A percentile compares a stretch with the other conserved stretches of the same genome.
Conservation (phyloP, 352 stramenopile species). For the Blastocystis sp. region DNA sequence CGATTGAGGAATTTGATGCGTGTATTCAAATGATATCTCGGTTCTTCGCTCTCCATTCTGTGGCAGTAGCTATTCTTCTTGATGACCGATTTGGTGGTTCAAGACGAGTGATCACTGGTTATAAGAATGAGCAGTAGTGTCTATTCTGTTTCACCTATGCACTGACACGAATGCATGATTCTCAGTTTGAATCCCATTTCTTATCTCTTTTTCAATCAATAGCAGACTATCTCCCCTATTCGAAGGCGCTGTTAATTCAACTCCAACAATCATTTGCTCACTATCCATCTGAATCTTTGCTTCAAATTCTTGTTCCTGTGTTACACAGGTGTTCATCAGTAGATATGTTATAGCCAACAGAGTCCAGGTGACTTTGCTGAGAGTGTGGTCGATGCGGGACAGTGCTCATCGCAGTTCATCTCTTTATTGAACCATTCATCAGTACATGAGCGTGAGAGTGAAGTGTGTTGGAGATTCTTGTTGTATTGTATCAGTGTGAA, state of each 20-base stretch:
- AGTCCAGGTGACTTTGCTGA: conserved; percentile 3
- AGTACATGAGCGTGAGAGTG: background rate
- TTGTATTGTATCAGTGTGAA: background rate
- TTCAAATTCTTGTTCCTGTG: background rate
- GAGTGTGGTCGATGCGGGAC: background rate
- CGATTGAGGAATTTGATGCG: conserved; percentile 34
- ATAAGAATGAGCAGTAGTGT: background rate
- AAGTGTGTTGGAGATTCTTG: conserved; percentile 15
- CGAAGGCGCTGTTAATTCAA: background rate
- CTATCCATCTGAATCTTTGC: background rate
- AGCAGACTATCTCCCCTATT: conserved; percentile 2
- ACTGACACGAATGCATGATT: background rate
- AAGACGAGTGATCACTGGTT: background rate
- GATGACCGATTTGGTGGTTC: conserved; percentile 26
- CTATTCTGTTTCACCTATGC: background rate
- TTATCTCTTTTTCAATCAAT: background rate
- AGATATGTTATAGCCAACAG: background rate
- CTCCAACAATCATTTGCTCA: background rate
- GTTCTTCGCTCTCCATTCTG: background rate
- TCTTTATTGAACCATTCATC: conserved; percentile 6
- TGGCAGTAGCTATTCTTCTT: conserved; percentile 23
- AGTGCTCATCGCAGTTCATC: background rate
- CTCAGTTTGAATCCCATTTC: background rate
- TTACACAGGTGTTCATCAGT: background rate
- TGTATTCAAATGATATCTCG: background rate